phyloP scores from a whole-genome alignment of 2,329 filamentous ascomycete genomes.

The Spiromastix sp. region DNA sequence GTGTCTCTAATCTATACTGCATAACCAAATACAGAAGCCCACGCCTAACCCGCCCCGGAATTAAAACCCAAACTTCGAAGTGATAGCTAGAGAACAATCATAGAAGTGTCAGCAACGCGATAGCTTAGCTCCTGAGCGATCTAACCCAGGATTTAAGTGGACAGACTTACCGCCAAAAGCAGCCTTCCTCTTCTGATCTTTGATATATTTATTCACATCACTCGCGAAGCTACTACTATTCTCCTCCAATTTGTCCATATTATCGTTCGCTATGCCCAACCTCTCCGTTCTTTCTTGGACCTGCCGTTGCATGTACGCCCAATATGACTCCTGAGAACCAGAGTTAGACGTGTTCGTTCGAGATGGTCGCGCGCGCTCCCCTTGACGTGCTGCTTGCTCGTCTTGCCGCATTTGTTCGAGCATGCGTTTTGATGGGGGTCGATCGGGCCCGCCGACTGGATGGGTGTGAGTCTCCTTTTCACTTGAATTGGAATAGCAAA shows the following conservation, averaged over 20 bases:
- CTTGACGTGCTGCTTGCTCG: slow-evolving; percentile 45
- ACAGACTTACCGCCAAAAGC: slow-evolving; percentile 51
- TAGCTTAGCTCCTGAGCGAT: neutral
- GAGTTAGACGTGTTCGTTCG: slow-evolving; percentile 6
- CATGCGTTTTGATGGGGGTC: slow-evolving; percentile 84
- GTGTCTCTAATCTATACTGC: neutral
- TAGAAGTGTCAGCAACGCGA: neutral
- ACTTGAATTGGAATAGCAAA: neutral
- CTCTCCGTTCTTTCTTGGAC: slow-evolving; percentile 86
- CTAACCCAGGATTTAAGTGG: neutral
- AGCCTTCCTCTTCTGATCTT: slow-evolving; percentile 76
- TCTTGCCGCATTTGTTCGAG: slow-evolving; percentile 67
- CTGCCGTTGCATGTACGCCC: slow-evolving; percentile 74
- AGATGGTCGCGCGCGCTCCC: slow-evolving; percentile 7
- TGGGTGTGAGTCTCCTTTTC: neutral
- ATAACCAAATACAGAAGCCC: neutral
- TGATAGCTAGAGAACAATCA: slow-evolving; percentile 22
- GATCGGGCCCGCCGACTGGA: slow-evolving; percentile 67
- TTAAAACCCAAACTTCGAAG: slow-evolving; percentile 35
- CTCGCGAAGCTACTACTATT: slow-evolving; percentile 75
- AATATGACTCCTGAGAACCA: slow-evolving; percentile 53
- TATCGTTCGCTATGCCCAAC: slow-evolving; percentile 70
- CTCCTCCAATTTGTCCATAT: slow-evolving; percentile 71
- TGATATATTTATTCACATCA: slow-evolving; percentile 79
- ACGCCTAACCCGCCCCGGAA: too few species aligned